A percentile compares a stretch with the other conserved stretches of the same genome.
phyloP scores from a whole-genome alignment of 352 stramenopile species.

The Phytophthora ohioensis region DNA sequence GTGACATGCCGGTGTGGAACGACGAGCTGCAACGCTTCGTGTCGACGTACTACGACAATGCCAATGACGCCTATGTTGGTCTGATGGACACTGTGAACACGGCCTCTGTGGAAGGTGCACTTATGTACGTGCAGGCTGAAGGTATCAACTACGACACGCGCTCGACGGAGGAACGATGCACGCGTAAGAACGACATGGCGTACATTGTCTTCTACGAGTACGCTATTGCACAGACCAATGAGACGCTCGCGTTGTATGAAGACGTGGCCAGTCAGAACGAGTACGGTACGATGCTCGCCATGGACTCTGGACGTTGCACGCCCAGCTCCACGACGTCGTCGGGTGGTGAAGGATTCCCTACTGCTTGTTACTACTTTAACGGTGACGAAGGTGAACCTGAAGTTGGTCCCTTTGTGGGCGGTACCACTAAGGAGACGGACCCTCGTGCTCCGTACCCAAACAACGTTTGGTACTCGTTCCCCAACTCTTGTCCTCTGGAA shows the following conservation, averaged over 20 bases:
- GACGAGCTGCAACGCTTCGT: constrained; percentile 63
- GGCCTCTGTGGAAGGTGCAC: constrained; percentile 78
- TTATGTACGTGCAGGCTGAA: constrained; percentile 91
- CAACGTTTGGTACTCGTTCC: constrained; percentile 84
- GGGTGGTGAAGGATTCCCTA: constrained; percentile 49
- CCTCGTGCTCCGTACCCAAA: constrained; percentile 72
- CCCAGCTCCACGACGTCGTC: constrained; percentile 42
- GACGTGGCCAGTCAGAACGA: constrained; percentile 54
- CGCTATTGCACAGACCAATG: constrained; percentile 79
- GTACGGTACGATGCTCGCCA: constrained; percentile 74
- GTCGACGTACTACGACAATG: constrained; percentile 62
- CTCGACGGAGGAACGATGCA: constrained; percentile 60
- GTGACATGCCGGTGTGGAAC: constrained; percentile 70
- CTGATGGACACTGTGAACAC: constrained; percentile 88
- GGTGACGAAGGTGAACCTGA: constrained; percentile 68
- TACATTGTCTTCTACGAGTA: constrained; percentile 89
- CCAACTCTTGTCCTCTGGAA: constrained; percentile 71
- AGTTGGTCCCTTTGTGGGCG: constrained; percentile 75
- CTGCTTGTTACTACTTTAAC: constrained; percentile 80
- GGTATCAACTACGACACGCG: constrained; percentile 84
- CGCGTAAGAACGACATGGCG: constrained; percentile 83
- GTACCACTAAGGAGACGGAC: constrained; percentile 56
- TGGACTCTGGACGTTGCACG: constrained; percentile 75
- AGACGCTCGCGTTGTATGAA: constrained; percentile 74
- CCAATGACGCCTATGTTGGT: constrained; percentile 61